Conservation (phyloP, 345 rosid species). For the Aegle marmelos region DNA sequence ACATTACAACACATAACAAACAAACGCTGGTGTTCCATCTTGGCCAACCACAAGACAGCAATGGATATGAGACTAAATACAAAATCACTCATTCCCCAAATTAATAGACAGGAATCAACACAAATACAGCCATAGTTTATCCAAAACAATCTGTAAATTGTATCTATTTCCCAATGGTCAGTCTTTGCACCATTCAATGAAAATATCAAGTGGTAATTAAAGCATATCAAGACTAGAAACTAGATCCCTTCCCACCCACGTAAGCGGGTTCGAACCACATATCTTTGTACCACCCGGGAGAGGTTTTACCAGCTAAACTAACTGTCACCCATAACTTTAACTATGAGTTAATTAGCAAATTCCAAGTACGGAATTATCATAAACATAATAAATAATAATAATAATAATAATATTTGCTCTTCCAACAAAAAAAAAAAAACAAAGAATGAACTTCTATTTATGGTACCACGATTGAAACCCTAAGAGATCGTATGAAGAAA, state of each 20-base stretch:
- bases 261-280: background rate
- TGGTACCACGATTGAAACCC: slow-evolving; percentile 2
- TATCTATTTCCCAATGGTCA: background rate
- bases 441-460: background rate
- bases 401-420: background rate
- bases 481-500: background rate
- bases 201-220: background rate
- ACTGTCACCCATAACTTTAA: background rate
- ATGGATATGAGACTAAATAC: background rate
- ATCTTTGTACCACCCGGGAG: background rate
- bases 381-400: background rate
- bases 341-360: background rate
- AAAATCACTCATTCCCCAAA: background rate
- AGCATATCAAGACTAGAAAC: background rate
- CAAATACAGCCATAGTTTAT: background rate
- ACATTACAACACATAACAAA: background rate
- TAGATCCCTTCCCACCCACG: background rate
- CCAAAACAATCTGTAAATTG: background rate
- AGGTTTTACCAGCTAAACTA: background rate
- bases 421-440: too few species aligned
- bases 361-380: background rate
- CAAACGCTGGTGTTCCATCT: background rate
- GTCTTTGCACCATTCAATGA: background rate
- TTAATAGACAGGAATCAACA: background rate
- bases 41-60: background rate